Evolutionary conservation across 805 yeast genomes (phyloP), one percentile per base, ranked within the genome.

Genomic region (Spathaspora gorwiae): DNA sequence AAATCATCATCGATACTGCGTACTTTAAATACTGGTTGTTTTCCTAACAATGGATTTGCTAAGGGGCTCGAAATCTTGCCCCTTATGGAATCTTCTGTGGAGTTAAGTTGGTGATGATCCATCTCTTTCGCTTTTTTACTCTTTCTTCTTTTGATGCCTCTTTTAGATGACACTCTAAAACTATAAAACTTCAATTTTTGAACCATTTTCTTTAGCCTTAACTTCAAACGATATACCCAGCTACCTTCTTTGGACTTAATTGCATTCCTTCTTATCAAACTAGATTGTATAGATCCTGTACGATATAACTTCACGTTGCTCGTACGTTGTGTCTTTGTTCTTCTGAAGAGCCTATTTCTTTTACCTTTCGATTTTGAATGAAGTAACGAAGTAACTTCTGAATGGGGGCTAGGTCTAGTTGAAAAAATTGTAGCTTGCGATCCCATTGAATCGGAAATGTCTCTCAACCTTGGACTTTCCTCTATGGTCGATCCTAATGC

Each of bases 361-460:
- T 14, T 39, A 10, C 11, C 14, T 15, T 14, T 29, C 6, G 30
- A 15, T 5, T n/a, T 12, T 19, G 41, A 39, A 11, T 26, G 24
- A 13, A 36, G 11, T 6, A 24, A 11, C 10, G 37, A 19, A 35
- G 6, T n/a, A 19, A 19, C n/a, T 10, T 35, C 37, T 14, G 37
- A 35, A 35, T 14, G 11, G 7, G 26, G 40, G 31, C 13, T 8
- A 8, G 8, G 56, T 46, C 72, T 54, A 8, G 75, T 70, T n/a
- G 73, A 68, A 49, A 70, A 70, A 32, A 70, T 70, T 0, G 76
- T 71, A 26, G 72, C 75, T 49, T 70, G 75, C 0, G 74, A 68
- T 5, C 68, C 73, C 70, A 65, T 62, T 43, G 68, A 64, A 37
- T 61, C 57, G 39, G 72, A 65, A 32, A 67, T 64, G 36, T 62